phyloP scores from a whole-genome alignment of 305 asterid species.

The Fraxinus xanthoxyloides region DNA sequence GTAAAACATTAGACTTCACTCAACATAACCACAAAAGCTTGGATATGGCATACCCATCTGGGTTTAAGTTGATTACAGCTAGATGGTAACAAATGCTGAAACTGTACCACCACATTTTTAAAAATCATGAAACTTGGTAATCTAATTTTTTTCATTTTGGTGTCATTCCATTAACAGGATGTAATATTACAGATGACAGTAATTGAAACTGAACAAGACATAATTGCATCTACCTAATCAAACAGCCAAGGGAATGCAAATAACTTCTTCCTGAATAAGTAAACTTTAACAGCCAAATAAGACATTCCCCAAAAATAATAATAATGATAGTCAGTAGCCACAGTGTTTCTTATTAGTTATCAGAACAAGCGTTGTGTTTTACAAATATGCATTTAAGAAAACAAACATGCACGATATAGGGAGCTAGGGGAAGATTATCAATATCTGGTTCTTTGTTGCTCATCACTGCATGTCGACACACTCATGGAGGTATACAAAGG shows the following conservation, averaged over 20 bases:
- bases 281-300: not conserved
- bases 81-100: not conserved
- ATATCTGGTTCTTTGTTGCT: not conserved
- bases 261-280: conserved; percentile 3
- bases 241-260: not conserved
- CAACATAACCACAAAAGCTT: not conserved
- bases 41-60: not conserved
- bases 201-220: not conserved
- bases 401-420: not conserved
- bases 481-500: conserved; percentile 4
- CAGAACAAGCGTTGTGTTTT: not conserved
- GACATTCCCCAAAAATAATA: not conserved
- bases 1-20: conserved; percentile 8
- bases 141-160: not conserved
- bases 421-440: not conserved
- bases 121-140: not conserved
- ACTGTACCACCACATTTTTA: not conserved
- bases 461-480: not conserved
- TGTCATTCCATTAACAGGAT: not conserved
- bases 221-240: conserved; percentile 7
- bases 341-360: conserved; percentile 10
- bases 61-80: not conserved
- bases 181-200: not conserved
- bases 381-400: not conserved
- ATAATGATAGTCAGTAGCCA: not conserved